Percentiles rank a stretch among this genome's conserved stretches.
These are phyloP conservation scores for Salisapilia sapeloensis DNA, from an alignment of 352 stramenopile genomes.

Conservation along the genomic window DNA sequence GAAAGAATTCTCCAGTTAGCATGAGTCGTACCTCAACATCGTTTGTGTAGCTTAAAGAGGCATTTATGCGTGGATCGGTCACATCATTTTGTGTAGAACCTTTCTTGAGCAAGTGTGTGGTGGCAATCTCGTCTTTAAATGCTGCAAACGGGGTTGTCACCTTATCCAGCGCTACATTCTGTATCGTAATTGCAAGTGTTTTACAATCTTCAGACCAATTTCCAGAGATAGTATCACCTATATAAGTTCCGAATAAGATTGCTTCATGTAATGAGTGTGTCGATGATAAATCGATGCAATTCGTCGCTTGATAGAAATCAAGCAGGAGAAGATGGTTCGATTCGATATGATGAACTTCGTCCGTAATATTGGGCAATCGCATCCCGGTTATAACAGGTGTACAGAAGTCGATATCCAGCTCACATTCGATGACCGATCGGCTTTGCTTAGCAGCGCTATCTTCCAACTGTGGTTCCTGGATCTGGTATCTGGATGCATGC, in stretches of 20 bases:
- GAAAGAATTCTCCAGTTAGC: too few relatives aligned
- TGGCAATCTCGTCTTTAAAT: too few relatives aligned
- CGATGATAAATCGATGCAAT: constrained; percentile 10
- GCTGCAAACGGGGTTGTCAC: constrained; percentile 9
- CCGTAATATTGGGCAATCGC: constrained; percentile 16
- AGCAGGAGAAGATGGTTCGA: constrained; percentile 27
- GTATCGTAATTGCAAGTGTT: constrained; percentile 21
- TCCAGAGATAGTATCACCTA: constrained; percentile 26
- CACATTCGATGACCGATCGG: constrained; percentile 17
- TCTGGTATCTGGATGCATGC: too few relatives aligned
- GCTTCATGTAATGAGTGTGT: constrained; percentile 20
- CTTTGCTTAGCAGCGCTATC: not conserved
- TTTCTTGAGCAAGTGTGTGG: too few relatives aligned
- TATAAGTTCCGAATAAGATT: constrained; percentile 31
- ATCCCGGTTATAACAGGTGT: constrained; percentile 29
- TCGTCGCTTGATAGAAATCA: constrained; percentile 36
- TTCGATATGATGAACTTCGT: constrained; percentile 7
- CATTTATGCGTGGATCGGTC: too few relatives aligned
- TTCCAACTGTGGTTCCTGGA: not conserved
- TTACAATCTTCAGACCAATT: constrained; percentile 16
- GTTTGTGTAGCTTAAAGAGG: too few relatives aligned
- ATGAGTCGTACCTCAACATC: too few relatives aligned
- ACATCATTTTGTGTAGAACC: too few relatives aligned
- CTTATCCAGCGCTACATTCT: constrained; percentile 10
- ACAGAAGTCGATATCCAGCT: constrained; percentile 35